Conservation (phyloP, 441 rosid species). For the Manihot esculenta region DNA sequence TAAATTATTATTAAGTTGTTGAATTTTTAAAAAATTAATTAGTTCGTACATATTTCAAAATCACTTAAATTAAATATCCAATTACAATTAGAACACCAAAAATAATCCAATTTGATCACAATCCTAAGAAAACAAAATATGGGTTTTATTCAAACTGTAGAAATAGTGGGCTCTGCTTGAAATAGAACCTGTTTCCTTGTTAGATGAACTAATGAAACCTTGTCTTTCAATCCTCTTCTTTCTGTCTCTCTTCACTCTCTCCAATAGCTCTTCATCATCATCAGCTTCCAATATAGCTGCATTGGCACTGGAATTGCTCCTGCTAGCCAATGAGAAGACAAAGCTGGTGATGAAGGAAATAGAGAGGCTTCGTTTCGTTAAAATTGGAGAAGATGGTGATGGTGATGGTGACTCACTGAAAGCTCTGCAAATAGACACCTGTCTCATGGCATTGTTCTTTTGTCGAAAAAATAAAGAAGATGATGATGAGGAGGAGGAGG, state of each 20-base stretch:
- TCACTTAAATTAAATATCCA: too few relatives aligned
- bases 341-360: constrained; percentile 49
- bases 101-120: not conserved
- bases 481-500: constrained; percentile 26
- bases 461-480: constrained; percentile 10
- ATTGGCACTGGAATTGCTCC: constrained; percentile 38
- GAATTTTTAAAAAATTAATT: too few relatives aligned
- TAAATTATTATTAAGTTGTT: too few relatives aligned
- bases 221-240: constrained; percentile 90
- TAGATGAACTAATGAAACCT: constrained; percentile 65
- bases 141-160: not conserved
- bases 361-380: constrained; percentile 56
- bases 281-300: constrained; percentile 93
- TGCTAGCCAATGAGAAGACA: constrained; percentile 39
- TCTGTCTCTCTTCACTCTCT: constrained; percentile 82
- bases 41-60: too few relatives aligned
- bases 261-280: constrained; percentile 84
- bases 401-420: constrained; percentile 24
- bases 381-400: constrained; percentile 9
- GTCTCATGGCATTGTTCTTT: constrained; percentile 32
- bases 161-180: not conserved
- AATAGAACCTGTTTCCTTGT: constrained; percentile 62
- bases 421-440: constrained; percentile 40
- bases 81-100: not conserved
- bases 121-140: not conserved